Evolutionary conservation across 805 yeast species (phyloP).

Genomic region (Myxozyma geophila): DNA sequence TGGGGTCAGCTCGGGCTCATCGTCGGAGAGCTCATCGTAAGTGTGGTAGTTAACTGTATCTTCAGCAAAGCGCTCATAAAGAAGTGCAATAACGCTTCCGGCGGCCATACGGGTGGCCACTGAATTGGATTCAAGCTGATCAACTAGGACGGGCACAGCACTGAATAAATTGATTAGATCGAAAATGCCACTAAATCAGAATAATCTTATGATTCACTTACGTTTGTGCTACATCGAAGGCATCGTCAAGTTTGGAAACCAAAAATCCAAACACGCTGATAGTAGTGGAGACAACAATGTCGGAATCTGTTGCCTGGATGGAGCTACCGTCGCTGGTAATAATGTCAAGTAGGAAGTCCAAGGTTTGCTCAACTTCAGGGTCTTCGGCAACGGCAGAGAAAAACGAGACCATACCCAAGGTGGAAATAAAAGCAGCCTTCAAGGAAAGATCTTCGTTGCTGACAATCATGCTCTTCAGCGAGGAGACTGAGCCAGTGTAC

Average conservation of each 20-base stretch:
- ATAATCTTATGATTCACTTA: background rate
- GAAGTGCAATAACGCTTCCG: slow-evolving; percentile 38
- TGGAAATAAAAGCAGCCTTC: slow-evolving; percentile 27
- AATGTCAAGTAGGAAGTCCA: slow-evolving; percentile 31
- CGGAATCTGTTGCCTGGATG: slow-evolving; percentile 36
- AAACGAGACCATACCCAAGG: slow-evolving; percentile 26
- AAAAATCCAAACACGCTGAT: slow-evolving; percentile 33
- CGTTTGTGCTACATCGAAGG: slow-evolving; percentile 27
- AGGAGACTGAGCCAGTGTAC: slow-evolving; percentile 3
- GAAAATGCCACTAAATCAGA: too few species aligned
- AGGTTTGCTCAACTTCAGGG: slow-evolving; percentile 4
- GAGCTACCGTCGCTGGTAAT: slow-evolving; percentile 36
- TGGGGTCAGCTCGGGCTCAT: slow-evolving; percentile 3
- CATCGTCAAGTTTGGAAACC: slow-evolving; percentile 25
- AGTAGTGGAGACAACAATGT: slow-evolving; percentile 32
- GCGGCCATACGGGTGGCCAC: slow-evolving; percentile 35
- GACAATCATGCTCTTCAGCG: slow-evolving; percentile 14
- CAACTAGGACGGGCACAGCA: slow-evolving; percentile 34
- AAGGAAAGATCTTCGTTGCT: slow-evolving; percentile 8
- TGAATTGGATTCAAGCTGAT: slow-evolving; percentile 37
- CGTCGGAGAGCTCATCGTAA: slow-evolving; percentile 21
- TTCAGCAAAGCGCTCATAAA: slow-evolving; percentile 34
- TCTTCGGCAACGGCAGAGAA: slow-evolving; percentile 24
- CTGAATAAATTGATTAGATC: slow-evolving; percentile 2
- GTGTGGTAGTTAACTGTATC: slow-evolving; percentile 26